A percentile compares a stretch with the other conserved stretches of the same genome.
These are phyloP conservation scores for Bipolaris cookei DNA, from an alignment of 2,329 filamentous ascomycete species.

Conservation along the genomic window DNA sequence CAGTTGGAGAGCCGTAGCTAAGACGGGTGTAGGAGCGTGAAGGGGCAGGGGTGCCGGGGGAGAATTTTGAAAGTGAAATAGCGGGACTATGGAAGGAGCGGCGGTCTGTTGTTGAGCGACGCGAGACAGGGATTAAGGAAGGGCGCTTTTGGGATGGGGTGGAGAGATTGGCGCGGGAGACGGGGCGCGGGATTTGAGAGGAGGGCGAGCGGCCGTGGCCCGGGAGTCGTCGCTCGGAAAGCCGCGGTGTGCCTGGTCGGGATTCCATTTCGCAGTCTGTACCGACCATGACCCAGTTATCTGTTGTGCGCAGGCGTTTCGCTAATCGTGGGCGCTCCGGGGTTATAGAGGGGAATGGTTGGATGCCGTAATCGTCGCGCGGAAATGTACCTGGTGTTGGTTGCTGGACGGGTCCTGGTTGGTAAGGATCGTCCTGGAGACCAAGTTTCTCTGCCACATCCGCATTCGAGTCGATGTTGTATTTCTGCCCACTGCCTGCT, in stretches of 20 bases:
- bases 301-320: constrained; percentile 58
- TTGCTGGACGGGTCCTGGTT: constrained; percentile 29
- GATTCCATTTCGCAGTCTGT: constrained; percentile 61
- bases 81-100: constrained; percentile 26
- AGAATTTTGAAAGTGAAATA: constrained; percentile 5
- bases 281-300: constrained; percentile 57
- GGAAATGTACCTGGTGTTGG: constrained; percentile 63
- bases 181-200: constrained; percentile 46
- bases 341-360: constrained; percentile 53
- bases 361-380: constrained; percentile 55
- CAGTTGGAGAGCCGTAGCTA: constrained; percentile 40
- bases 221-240: constrained; percentile 42
- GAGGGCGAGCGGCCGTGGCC: constrained; percentile 36
- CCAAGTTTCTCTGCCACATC: constrained; percentile 35
- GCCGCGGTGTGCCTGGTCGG: constrained; percentile 53
- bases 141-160: constrained; percentile 36
- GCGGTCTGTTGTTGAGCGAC: constrained; percentile 45
- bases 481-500: constrained; percentile 79
- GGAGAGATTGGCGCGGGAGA: constrained; percentile 27
- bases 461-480: constrained; percentile 59
- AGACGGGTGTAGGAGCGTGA: constrained; percentile 39
- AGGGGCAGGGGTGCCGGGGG: constrained; percentile 18
- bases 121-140: constrained; percentile 54
- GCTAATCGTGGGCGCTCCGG: constrained; percentile 52
- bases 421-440: constrained; percentile 30